A percentile compares a stretch with the other conserved stretches of the same genome.
These are phyloP conservation scores for Kregervanrija delftensis DNA, from an alignment of 805 yeast species.

Conservation along the genomic window DNA sequence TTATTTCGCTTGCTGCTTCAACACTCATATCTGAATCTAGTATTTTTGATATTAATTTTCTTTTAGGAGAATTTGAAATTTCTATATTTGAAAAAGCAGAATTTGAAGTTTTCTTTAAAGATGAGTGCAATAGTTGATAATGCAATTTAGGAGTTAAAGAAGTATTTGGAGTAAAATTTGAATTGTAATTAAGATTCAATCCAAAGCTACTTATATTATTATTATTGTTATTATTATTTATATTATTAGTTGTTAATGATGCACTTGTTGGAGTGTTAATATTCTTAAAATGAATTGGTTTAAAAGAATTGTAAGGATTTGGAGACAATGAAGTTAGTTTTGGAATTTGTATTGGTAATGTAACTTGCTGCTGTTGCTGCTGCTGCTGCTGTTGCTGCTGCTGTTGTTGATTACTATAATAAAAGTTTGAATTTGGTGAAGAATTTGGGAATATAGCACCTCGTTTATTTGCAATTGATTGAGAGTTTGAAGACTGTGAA, in stretches of 20 bases:
- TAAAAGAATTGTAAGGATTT: not conserved
- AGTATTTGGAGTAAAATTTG: slow-evolving; percentile 4
- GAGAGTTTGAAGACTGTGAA: slow-evolving; percentile 22
- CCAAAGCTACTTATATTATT: not conserved
- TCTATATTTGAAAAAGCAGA: slow-evolving; percentile 16
- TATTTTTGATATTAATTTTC: slow-evolving; percentile 13
- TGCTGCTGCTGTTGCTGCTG: not conserved
- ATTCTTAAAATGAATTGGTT: slow-evolving; percentile 1
- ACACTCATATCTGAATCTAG: slow-evolving; percentile 20
- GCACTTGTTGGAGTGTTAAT: slow-evolving; percentile 5
- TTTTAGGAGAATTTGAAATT: slow-evolving; percentile 20
- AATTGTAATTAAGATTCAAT: not conserved
- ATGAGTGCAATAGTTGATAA: slow-evolving; percentile 4
- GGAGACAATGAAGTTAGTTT: not conserved
- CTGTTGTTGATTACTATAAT: not conserved
- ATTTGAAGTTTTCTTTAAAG: slow-evolving; percentile 15
- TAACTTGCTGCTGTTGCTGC: not conserved
- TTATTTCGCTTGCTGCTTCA: slow-evolving; percentile 20
- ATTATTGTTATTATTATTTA: not conserved
- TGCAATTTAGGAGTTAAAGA: slow-evolving; percentile 5
- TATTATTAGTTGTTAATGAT: not conserved
- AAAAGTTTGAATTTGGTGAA: not conserved
- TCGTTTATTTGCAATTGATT: slow-evolving; percentile 19
- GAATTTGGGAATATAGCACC: not conserved
- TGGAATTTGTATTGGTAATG: slow-evolving; percentile 5